Percentiles rank a stretch among this genome's conserved stretches.
These are phyloP conservation scores for Inosperma sp. DNA, from an alignment of 768 basidiomycete species.

Conservation along the genomic window DNA sequence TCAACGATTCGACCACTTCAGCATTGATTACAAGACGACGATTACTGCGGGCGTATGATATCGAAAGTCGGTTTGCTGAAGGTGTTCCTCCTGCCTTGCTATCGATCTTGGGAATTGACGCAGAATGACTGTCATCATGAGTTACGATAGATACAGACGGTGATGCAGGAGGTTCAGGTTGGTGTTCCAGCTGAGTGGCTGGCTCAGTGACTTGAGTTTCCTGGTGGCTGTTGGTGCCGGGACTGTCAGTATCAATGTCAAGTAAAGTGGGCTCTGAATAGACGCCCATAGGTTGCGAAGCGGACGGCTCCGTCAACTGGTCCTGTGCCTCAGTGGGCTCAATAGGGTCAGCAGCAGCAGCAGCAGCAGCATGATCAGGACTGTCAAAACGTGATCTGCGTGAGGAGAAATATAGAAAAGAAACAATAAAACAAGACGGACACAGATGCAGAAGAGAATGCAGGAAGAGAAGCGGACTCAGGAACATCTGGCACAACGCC, in stretches of 20 bases:
- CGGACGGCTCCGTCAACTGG: conserved; percentile 35
- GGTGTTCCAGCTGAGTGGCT: conserved; percentile 39
- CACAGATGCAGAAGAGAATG: conserved; percentile 38
- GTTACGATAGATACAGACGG: conserved; percentile 42
- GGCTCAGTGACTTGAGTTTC: conserved; percentile 17
- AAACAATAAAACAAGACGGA: conserved; percentile 46
- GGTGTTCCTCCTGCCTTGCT: conserved; percentile 45
- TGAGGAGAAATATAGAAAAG: conserved; percentile 37
- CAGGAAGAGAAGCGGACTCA: conserved; percentile 20
- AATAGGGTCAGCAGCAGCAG: conserved; percentile 44
- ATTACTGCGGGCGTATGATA: conserved; percentile 89
- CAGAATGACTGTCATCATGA: conserved; percentile 44
- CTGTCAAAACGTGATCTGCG: conserved; percentile 34
- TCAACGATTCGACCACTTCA: conserved; percentile 75
- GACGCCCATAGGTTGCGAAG: too few species aligned
- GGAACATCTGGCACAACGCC: conserved; percentile 3
- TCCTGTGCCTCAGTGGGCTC: conserved; percentile 44
- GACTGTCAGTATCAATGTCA: conserved; percentile 37
- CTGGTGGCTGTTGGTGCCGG: conserved; percentile 14
- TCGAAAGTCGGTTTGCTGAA: conserved; percentile 84
- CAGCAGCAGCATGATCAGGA: too few species aligned
- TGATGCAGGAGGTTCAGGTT: conserved; percentile 58
- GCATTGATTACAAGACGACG: conserved; percentile 86
- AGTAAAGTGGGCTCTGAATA: conserved; percentile 51
- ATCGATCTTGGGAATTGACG: conserved; percentile 30